Conservation (phyloP, 1,284 basidiomycete genomes). For the Papiliotrema terrestris region DNA sequence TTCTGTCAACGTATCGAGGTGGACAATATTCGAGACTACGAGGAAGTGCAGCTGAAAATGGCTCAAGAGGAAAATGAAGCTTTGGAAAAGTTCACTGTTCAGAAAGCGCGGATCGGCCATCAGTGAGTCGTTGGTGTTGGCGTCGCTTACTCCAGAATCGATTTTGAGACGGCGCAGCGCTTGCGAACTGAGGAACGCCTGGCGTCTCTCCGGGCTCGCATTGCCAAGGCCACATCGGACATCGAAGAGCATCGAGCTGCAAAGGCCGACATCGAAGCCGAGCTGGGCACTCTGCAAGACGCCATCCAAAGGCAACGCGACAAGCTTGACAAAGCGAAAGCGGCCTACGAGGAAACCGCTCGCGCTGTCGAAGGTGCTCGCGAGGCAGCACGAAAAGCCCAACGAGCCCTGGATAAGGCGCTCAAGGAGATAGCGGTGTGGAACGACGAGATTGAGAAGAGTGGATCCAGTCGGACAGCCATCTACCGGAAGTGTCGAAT, state of each 20-base stretch:
- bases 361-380: conserved; percentile 66
- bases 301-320: conserved; percentile 60
- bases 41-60: conserved; percentile 83
- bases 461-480: conserved; percentile 77
- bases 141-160: conserved; percentile 55
- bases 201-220: conserved; percentile 56
- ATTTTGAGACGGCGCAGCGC: conserved; percentile 74
- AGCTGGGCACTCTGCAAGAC: conserved; percentile 63
- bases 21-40: conserved; percentile 85
- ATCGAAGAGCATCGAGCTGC: conserved; percentile 57
- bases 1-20: conserved; percentile 85
- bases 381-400: conserved; percentile 64
- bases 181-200: conserved; percentile 63
- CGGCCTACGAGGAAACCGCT: conserved; percentile 55
- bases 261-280: conserved; percentile 59
- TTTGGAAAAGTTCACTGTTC: conserved; percentile 75
- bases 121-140: conserved; percentile 59
- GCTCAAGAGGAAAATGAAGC: conserved; percentile 84
- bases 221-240: conserved; percentile 58
- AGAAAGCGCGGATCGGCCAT: conserved; percentile 80
- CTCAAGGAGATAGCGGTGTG: conserved; percentile 83
- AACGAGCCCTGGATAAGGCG: conserved; percentile 74
- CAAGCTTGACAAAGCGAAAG: conserved; percentile 55
- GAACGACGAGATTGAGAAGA: conserved; percentile 93
- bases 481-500: conserved; percentile 89